These are phyloP conservation scores for Diaporthe batatas DNA, from an alignment of 2,329 filamentous ascomycete species.

Conservation along the genomic window DNA sequence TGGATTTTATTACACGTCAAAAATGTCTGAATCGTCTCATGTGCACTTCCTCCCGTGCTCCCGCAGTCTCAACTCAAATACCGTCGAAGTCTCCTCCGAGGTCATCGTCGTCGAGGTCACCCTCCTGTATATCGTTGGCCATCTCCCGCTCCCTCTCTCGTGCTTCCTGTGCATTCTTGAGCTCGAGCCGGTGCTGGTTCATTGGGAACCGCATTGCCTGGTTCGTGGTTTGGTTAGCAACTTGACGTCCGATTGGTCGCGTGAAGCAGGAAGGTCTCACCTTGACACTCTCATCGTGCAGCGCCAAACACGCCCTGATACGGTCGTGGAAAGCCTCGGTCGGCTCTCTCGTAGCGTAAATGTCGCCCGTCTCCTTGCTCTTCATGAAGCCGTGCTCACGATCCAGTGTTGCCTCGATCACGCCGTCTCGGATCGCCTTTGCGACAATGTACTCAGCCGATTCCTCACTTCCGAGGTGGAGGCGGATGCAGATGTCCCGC, in stretches of 20 bases:
- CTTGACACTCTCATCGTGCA: constrained; percentile 99
- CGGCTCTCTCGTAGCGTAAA: constrained; percentile 95
- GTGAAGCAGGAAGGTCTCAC: constrained; percentile 61
- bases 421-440: constrained; percentile 96
- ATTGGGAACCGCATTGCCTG: constrained; percentile 99
- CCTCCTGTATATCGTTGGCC: constrained; percentile 98
- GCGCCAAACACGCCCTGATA: constrained; percentile 88
- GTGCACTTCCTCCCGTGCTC: constrained; percentile 5
- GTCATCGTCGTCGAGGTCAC: constrained; percentile 96
- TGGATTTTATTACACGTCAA: constrained; percentile 39
- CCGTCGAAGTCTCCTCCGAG: constrained; percentile 96
- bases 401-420: constrained; percentile 95
- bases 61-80: constrained; percentile 71
- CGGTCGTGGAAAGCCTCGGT: constrained; percentile 98
- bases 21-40: constrained; percentile 29
- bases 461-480: constrained; percentile 95
- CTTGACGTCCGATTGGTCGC: neutral
- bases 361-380: constrained; percentile 95
- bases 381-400: constrained; percentile 98
- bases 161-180: constrained; percentile 99
- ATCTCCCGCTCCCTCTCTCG: constrained; percentile 95
- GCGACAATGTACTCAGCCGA: constrained; percentile 99
- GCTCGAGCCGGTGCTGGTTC: constrained; percentile 97
- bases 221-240: constrained; percentile 43
- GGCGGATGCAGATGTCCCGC: constrained; percentile 94